Base-by-base conservation (phyloP, 306 rosid genomes). In the Morella rubra region DNA sequence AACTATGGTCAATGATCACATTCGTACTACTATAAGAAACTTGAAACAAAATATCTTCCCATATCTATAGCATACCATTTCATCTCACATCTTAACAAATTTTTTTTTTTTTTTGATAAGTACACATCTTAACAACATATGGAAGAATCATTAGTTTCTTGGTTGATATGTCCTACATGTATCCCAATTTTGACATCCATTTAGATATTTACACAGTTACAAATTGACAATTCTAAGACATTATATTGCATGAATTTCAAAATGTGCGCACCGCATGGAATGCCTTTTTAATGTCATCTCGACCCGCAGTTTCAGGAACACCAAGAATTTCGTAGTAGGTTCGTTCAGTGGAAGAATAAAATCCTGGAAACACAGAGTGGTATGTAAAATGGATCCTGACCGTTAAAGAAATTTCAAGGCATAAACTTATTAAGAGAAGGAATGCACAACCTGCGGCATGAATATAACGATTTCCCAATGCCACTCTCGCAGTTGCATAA, bases 261-360 rank as follows among this genome's bases (percentile, higher is more conserved):
- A 44, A 73, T 74, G 73, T 55, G 85, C 98, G 81, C 76, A 95
- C 99, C 81, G 22, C 77, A 78, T 83, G 91, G 81, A 82, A 95
- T 5, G 96, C 96, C 79, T 87, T 95, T 76, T 90, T 90, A 58
- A 95, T 87, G 79, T 90, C 97, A 12, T 90, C 92, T 71, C 87
- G 85, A 81, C 85, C 88, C 32, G 99, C 96, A 77, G 78, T 83
- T 66, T 76, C 81, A 61, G 87, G 62, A 88, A 95, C 84, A 70
- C 92, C 93, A 4, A 95, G 97, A 82, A 85, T 75, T 75, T 74
- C 84, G 67, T 95, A 92, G 81, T 88, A 92, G 79, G 89, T 91
- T 46, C 81, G 87, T 47, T 83, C 83, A 7, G 83, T 76, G 0
- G 89, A 81, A 55, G 89, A 81, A 79, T 76, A 73, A 62, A 80